Percentiles rank a stretch among this genome's conserved stretches.
Conservation (phyloP, 2,329 filamentous ascomycete species). For the Cercospora beticola region DNA sequence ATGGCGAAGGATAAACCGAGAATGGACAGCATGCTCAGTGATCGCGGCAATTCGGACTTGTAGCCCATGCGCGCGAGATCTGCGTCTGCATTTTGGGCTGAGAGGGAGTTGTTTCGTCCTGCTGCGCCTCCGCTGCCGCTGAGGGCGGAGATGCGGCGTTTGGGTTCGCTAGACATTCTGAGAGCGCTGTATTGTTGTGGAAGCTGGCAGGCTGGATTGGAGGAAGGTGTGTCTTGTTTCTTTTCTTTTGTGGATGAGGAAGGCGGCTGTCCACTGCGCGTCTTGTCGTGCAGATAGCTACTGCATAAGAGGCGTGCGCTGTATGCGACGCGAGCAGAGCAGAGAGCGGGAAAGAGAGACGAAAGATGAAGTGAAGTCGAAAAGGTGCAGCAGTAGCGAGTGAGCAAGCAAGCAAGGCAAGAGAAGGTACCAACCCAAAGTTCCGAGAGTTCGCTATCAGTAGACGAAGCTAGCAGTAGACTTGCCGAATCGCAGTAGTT, state of each 20-base stretch:
- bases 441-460: not conserved
- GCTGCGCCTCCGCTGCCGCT: not conserved
- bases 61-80: constrained; percentile 67
- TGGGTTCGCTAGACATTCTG: constrained; percentile 17
- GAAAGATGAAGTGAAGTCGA: not conserved
- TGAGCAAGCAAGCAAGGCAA: not conserved
- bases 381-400: not conserved
- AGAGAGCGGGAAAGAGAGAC: not conserved
- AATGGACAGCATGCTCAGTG: constrained; percentile 67
- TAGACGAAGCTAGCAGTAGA: not conserved
- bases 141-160: constrained; percentile 19
- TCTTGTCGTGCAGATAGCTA: not conserved
- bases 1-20: constrained; percentile 71
- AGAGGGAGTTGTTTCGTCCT: constrained; percentile 19
- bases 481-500: not conserved
- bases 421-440: not conserved
- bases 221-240: not conserved
- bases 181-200: not conserved
- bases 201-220: not conserved
- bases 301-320: not conserved
- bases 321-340: not conserved
- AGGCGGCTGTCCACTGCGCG: not conserved
- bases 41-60: constrained; percentile 64
- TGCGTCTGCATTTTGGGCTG: constrained; percentile 54
- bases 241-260: not conserved